Evolutionary conservation across 257 asterid genomes (phyloP).

Genomic region (Ocimum tenuiflorum): DNA sequence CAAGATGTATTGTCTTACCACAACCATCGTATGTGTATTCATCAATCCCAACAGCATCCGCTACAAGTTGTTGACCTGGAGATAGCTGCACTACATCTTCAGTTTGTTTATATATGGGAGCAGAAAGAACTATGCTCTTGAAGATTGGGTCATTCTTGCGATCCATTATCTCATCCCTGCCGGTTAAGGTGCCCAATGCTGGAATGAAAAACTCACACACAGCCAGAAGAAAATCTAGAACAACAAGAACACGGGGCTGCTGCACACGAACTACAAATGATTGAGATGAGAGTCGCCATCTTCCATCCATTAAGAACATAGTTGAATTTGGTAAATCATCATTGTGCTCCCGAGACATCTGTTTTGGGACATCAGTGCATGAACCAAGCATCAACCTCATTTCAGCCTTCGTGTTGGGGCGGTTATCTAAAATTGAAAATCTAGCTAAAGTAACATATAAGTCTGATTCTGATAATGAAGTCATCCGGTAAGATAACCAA

Average conservation of each 20-base stretch:
- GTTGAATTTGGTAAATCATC: slow-evolving; percentile 69
- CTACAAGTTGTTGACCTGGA: slow-evolving; percentile 72
- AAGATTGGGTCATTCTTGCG: slow-evolving; percentile 82
- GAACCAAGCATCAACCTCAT: slow-evolving; percentile 99
- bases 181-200: slow-evolving; percentile 83
- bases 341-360: slow-evolving; percentile 45
- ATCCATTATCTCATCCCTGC: slow-evolving; percentile 96
- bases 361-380: slow-evolving; percentile 65
- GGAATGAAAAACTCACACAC: slow-evolving; percentile 93
- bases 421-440: slow-evolving; percentile 80
- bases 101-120: slow-evolving; percentile 52
- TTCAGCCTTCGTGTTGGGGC: slow-evolving; percentile 88
- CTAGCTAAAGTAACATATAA: slow-evolving; percentile 80
- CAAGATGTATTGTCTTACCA: slow-evolving; percentile 73
- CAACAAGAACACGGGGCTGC: slow-evolving; percentile 96
- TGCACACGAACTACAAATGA: slow-evolving; percentile 89
- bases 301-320: slow-evolving; percentile 95
- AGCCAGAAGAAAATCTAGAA: slow-evolving; percentile 89
- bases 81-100: slow-evolving; percentile 76
- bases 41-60: slow-evolving; percentile 72
- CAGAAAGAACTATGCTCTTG: slow-evolving; percentile 58
- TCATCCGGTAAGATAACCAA: slow-evolving; percentile 95
- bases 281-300: slow-evolving; percentile 86
- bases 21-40: slow-evolving; percentile 90
- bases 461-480: slow-evolving; percentile 91